Evolutionary conservation across 441 rosid genomes (phyloP).

Genomic region (Biscutella laevigata): DNA sequence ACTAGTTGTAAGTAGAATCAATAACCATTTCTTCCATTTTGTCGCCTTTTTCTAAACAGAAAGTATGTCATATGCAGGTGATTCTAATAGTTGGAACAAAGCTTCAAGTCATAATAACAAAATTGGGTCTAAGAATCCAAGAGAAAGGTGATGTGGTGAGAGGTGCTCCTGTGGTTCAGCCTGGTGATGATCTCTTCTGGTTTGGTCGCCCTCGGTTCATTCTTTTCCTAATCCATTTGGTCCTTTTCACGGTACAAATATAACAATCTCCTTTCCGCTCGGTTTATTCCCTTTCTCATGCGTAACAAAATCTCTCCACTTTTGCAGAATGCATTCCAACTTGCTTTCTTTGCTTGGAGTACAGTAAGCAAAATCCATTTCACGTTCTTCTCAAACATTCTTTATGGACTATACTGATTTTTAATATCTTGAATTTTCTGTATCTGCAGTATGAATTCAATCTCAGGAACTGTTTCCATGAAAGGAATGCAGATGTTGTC

Average conservation of each 20-base stretch:
- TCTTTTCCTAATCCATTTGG: conserved; percentile 70
- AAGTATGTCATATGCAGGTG: conserved; percentile 34
- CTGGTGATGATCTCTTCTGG: conserved; percentile 93
- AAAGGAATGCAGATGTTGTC: conserved; percentile 36
- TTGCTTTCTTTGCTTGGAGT: conserved; percentile 80
- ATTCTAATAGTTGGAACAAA: conserved; percentile 64
- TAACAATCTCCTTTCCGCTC: background rate
- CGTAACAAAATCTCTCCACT: background rate
- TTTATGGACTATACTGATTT: background rate
- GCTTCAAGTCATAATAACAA: no score
- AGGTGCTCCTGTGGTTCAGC: conserved; percentile 84
- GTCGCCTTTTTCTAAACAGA: background rate
- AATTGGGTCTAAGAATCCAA: conserved; percentile 65
- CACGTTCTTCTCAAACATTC: background rate
- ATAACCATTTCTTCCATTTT: background rate
- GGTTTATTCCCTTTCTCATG: background rate
- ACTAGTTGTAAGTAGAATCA: conserved; percentile 45
- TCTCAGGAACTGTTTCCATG: conserved; percentile 56
- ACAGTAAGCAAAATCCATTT: conserved; percentile 41
- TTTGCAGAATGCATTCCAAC: conserved; percentile 69
- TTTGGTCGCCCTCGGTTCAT: conserved; percentile 66
- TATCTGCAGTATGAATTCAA: conserved; percentile 51
- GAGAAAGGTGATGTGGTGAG: conserved; percentile 81
- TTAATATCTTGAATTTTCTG: background rate
- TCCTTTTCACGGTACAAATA: conserved; percentile 75